Percentiles rank a stretch among this genome's conserved stretches.
phyloP scores from a whole-genome alignment of 2,329 filamentous ascomycete species.

The Colletotrichum coccodes region DNA sequence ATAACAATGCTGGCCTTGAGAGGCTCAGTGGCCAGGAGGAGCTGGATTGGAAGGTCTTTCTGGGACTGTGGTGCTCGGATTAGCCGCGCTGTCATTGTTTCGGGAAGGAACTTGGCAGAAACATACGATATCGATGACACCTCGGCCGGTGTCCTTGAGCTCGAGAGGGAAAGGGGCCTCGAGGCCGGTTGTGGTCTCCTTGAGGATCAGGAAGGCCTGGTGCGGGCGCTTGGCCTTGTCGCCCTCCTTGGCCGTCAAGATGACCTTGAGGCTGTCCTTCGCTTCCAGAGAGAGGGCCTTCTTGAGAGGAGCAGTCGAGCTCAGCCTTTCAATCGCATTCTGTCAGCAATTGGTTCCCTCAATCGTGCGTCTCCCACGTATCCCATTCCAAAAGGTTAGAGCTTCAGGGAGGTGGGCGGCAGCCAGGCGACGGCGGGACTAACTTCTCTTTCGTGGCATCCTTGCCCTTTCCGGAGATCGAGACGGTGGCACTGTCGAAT shows the following conservation, averaged over 20 bases:
- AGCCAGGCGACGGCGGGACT: conserved; percentile 38
- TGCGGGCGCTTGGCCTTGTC: conserved; percentile 86
- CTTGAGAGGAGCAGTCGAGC: conserved; percentile 67
- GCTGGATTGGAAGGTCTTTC: conserved; percentile 87
- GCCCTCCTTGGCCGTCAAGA: conserved; percentile 83
- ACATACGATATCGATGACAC: conserved; percentile 83
- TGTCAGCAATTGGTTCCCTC: conserved; percentile 14
- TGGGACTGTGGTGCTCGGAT: conserved; percentile 70
- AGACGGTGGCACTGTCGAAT: conserved; percentile 78
- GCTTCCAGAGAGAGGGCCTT: conserved; percentile 73
- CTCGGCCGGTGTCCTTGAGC: conserved; percentile 90
- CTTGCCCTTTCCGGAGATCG: conserved; percentile 74
- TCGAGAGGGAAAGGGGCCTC: conserved; percentile 88
- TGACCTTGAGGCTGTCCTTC: conserved; percentile 81
- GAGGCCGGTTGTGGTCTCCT: conserved; percentile 76
- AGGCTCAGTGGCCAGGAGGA: conserved; percentile 74
- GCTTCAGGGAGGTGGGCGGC: conserved; percentile 32
- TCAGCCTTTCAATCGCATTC: conserved; percentile 59
- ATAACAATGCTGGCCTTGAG: conserved; percentile 86
- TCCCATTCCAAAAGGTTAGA: conserved; percentile 2
- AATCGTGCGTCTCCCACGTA: conserved; percentile 17
- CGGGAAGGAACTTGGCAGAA: background rate
- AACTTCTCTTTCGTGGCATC: conserved; percentile 75
- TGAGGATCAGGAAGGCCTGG: conserved; percentile 90
- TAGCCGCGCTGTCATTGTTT: background rate